A percentile compares a stretch with the other conserved stretches of the same genome.
phyloP scores from a whole-genome alignment of 345 rosid genomes.

The Boechera retrofracta region DNA sequence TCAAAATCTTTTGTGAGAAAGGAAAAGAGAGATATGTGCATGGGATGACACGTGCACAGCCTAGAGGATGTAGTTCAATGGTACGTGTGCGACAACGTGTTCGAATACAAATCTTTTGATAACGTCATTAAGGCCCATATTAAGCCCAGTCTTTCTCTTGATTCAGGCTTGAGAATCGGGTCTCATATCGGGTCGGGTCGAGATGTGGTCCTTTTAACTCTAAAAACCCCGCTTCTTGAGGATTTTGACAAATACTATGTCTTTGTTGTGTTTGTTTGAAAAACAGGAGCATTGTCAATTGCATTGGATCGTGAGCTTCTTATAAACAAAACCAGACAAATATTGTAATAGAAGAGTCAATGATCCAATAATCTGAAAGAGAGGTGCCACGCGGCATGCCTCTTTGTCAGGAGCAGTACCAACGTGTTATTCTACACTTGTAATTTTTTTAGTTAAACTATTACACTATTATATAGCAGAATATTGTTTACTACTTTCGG shows the following conservation, averaged over 20 bases:
- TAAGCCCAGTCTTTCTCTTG: neutral
- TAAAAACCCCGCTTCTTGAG: neutral
- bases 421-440: neutral
- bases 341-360: constrained; percentile 2
- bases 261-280: constrained; percentile 15
- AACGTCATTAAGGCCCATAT: neutral
- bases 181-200: constrained; percentile 4
- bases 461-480: no score
- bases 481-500: neutral
- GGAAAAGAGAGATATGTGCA: constrained; percentile 12
- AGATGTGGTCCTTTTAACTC: neutral
- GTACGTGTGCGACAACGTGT: constrained; percentile 31
- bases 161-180: neutral
- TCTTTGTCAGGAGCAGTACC: constrained; percentile 38
- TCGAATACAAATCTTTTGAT: neutral
- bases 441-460: neutral
- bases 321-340: constrained; percentile 2
- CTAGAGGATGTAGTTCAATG: neutral
- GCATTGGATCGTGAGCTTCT: constrained; percentile 38
- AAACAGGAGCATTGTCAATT: constrained; percentile 21
- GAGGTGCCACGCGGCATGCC: constrained; percentile 19
- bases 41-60: constrained; percentile 10
- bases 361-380: neutral
- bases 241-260: constrained; percentile 15
- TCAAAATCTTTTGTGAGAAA: neutral